These are phyloP conservation scores for Cercophora sp. DNA, from an alignment of 495 filamentous ascomycete species.

Conservation along the genomic window DNA sequence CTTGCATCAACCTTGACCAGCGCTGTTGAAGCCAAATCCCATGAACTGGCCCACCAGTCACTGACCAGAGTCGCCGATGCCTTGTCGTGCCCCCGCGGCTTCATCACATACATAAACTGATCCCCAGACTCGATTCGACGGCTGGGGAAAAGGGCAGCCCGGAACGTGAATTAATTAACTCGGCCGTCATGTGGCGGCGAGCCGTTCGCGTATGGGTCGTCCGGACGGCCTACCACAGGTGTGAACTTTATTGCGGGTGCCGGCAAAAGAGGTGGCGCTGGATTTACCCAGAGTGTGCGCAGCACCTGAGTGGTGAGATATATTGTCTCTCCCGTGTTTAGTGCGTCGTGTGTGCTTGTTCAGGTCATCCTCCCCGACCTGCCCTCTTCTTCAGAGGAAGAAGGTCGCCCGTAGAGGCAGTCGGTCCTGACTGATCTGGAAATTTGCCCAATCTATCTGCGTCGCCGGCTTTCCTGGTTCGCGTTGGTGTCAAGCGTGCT, in stretches of 20 bases:
- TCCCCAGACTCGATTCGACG: constrained; percentile 5
- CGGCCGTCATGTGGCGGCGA: constrained; percentile 24
- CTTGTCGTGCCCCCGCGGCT: too few relatives aligned
- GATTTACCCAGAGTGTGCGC: constrained; percentile 36
- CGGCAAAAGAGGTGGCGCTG: constrained; percentile 29
- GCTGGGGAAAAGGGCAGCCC: constrained; percentile 1
- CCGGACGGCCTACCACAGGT: constrained; percentile 14
- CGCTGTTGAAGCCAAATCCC: too few relatives aligned
- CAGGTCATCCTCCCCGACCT: constrained; percentile 13
- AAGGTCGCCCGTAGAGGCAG: constrained; percentile 10
- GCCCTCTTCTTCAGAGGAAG: constrained; percentile 2
- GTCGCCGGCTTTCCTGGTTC: constrained; percentile 1
- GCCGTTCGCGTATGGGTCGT: constrained; percentile 12
- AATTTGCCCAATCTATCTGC: constrained; percentile 26
- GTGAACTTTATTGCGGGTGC: constrained; percentile 19
- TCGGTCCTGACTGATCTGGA: constrained; percentile 13
- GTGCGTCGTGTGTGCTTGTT: constrained; percentile 21
- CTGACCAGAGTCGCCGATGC: too few relatives aligned
- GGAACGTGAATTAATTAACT: constrained; percentile 11
- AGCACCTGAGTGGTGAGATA: constrained; percentile 25
- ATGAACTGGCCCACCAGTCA: too few relatives aligned
- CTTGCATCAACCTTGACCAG: too few relatives aligned
- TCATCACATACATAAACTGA: too few relatives aligned
- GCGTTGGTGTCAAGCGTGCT: too few relatives aligned
- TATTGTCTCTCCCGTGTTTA: constrained; percentile 33